Conservation (phyloP, 1,284 basidiomycete genomes). For the Cutaneotrichosporon dermatis region DNA sequence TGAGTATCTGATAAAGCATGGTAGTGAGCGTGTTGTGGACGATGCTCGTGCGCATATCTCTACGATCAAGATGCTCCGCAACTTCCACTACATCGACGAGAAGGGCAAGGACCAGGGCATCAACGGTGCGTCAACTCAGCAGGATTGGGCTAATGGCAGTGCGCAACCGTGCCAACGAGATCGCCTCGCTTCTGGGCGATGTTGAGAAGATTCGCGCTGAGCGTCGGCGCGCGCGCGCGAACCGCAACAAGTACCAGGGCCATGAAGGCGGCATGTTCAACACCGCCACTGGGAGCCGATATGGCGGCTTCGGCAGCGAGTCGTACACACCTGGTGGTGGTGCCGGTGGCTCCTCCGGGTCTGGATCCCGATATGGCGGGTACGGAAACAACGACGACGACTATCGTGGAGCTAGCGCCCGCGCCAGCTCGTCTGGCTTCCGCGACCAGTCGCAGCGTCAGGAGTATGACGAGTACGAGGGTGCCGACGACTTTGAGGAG, state of each 20-base stretch:
- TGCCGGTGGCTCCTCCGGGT: conserved; percentile 5
- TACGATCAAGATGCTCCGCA: conserved; percentile 95
- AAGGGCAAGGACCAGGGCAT: conserved; percentile 99
- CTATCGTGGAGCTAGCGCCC: conserved; percentile 14
- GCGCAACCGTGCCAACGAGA: conserved; percentile 68
- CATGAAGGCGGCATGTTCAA: conserved; percentile 53
- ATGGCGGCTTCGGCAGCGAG: conserved; percentile 79
- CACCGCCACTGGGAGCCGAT: conserved; percentile 54
- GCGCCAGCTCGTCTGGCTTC: background rate
- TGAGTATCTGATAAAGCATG: conserved; percentile 95
- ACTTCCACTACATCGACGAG: conserved; percentile 98
- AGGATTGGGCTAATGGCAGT: conserved; percentile 6
- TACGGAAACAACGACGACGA: conserved; percentile 28
- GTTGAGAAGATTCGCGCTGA: conserved; percentile 86
- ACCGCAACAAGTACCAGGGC: conserved; percentile 82
- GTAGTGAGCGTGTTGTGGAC: conserved; percentile 96
- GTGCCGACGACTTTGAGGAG: conserved; percentile 82
- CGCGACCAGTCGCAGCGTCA: conserved; percentile 1
- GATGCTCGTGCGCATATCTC: conserved; percentile 91
- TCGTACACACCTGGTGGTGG: conserved; percentile 47
- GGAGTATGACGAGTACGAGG: conserved; percentile 81
- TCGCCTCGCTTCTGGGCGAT: conserved; percentile 82
- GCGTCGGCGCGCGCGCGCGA: conserved; percentile 87
- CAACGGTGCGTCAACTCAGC: conserved; percentile 61
- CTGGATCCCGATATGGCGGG: conserved; percentile 24